Evolutionary conservation across 495 filamentous ascomycete genomes (phyloP).

Genomic region (Thermochaetoides thermophila): DNA sequence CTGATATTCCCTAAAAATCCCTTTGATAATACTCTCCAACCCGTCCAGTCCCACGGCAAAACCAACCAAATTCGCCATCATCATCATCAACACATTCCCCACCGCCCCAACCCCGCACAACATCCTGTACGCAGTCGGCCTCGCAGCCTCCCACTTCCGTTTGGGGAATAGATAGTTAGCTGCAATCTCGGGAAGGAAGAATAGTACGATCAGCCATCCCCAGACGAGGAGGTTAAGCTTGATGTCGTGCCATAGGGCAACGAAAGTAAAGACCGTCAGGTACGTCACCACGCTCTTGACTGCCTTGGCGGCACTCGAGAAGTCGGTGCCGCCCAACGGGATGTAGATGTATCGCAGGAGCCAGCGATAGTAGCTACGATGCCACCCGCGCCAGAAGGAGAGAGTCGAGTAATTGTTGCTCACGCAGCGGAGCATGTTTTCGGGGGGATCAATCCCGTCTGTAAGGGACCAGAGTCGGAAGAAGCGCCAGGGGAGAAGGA

Average conservation of each 20-base stretch:
- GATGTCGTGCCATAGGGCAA: slow-evolving; percentile 97
- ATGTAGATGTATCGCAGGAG: slow-evolving; percentile 88
- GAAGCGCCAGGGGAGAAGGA: slow-evolving; percentile 90
- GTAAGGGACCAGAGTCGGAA: slow-evolving; percentile 89
- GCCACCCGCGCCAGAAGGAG: slow-evolving; percentile 95
- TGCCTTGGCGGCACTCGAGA: slow-evolving; percentile 19
- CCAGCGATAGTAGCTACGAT: slow-evolving; percentile 89
- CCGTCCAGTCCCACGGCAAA: slow-evolving; percentile 90
- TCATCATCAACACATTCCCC: slow-evolving; percentile 86
- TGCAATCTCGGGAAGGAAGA: slow-evolving; percentile 78
- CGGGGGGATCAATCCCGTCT: slow-evolving; percentile 86
- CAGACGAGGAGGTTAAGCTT: slow-evolving; percentile 83
- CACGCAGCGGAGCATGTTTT: slow-evolving; percentile 97
- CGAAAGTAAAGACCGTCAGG: slow-evolving; percentile 86
- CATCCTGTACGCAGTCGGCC: slow-evolving; percentile 57
- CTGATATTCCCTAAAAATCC: slow-evolving; percentile 58
- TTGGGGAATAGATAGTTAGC: slow-evolving; percentile 57
- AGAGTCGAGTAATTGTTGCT: slow-evolving; percentile 83
- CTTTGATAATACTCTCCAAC: slow-evolving; percentile 53
- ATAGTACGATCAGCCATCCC: slow-evolving; percentile 91
- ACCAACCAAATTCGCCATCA: slow-evolving; percentile 84
- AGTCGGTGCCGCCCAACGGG: slow-evolving; percentile 61
- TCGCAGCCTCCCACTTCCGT: slow-evolving; percentile 47
- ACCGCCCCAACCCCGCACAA: slow-evolving; percentile 79
- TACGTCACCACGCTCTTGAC: slow-evolving; percentile 51